Percentiles rank a stretch among this genome's conserved stretches.
These are phyloP conservation scores for Phoma sp. DNA, from an alignment of 2,329 filamentous ascomycete genomes.

Conservation along the genomic window DNA sequence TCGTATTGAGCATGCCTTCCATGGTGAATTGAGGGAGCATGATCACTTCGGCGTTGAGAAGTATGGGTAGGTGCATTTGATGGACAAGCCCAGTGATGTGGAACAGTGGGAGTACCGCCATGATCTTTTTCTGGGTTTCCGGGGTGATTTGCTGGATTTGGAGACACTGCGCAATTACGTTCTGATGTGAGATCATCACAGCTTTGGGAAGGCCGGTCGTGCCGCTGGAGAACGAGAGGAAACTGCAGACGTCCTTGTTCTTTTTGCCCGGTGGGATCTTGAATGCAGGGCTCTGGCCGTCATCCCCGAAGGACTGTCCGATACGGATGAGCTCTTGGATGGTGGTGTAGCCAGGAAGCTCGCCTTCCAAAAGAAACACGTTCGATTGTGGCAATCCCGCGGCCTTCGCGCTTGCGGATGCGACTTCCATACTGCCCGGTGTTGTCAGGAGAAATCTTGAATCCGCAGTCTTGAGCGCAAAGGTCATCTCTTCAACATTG, in stretches of 20 bases:
- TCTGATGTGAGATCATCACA: constrained; percentile 46
- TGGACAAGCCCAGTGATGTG: constrained; percentile 48
- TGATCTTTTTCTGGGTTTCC: constrained; percentile 50
- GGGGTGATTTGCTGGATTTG: constrained; percentile 56
- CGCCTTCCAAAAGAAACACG: constrained; percentile 64
- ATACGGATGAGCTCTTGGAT: constrained; percentile 55
- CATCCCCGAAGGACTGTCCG: constrained; percentile 51
- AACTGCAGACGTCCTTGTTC: constrained; percentile 63
- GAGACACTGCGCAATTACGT: constrained; percentile 62
- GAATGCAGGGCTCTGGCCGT: constrained; percentile 56
- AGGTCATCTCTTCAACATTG: constrained; percentile 71
- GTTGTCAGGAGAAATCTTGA: constrained; percentile 66
- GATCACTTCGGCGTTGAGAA: constrained; percentile 69
- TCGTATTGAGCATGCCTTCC: constrained; percentile 54
- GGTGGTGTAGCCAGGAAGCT: constrained; percentile 57
- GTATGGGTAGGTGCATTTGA: constrained; percentile 66
- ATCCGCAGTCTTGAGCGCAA: constrained; percentile 64
- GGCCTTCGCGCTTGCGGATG: constrained; percentile 59
- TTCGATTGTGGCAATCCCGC: constrained; percentile 60
- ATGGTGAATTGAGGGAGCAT: constrained; percentile 71
- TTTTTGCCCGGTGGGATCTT: constrained; percentile 59
- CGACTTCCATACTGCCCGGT: constrained; percentile 61
- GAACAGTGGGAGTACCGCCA: constrained; percentile 44
- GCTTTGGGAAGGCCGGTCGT: constrained; percentile 49
- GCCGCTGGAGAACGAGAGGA: constrained; percentile 50